phyloP scores from a whole-genome alignment of 164 flowering plant species.

The Nymphaea thermarum region DNA sequence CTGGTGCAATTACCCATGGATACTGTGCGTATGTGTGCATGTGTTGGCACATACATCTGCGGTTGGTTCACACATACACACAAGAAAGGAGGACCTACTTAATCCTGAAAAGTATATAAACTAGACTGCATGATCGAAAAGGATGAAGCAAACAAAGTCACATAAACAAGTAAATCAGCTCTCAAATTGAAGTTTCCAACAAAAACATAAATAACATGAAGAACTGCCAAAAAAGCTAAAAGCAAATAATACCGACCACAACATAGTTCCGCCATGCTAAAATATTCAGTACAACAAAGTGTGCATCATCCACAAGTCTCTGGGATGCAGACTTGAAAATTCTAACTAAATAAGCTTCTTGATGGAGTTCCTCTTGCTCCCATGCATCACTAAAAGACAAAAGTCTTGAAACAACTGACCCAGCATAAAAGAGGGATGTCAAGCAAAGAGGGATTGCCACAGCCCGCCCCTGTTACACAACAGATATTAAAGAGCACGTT shows the following conservation, averaged over 20 bases:
- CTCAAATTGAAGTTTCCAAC: background rate
- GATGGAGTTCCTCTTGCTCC: slow-evolving; percentile 19
- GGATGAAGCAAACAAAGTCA: no score
- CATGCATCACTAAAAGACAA: slow-evolving; percentile 26
- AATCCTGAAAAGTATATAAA: no score
- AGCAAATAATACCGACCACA: slow-evolving; percentile 50
- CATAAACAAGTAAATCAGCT: background rate
- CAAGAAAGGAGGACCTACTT: no score
- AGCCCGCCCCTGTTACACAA: slow-evolving; percentile 78
- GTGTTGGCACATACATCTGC: no score
- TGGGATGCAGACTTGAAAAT: slow-evolving; percentile 7
- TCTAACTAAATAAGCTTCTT: slow-evolving; percentile 12
- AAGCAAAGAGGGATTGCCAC: slow-evolving; percentile 58
- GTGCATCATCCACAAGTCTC: slow-evolving; percentile 10
- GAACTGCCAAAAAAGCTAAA: background rate
- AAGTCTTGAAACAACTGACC: slow-evolving; percentile 44
- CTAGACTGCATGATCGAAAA: no score
- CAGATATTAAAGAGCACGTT: slow-evolving; percentile 7
- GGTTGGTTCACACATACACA: no score
- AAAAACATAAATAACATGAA: background rate
- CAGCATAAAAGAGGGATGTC: slow-evolving; percentile 75
- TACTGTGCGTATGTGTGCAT: no score
- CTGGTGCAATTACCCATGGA: no score
- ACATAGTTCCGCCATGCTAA: slow-evolving; percentile 72
- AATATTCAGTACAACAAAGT: slow-evolving; percentile 34